A percentile compares a stretch with the other conserved stretches of the same genome.
phyloP scores from a whole-genome alignment of 805 yeast species.

The Yarrowia alimentaria region DNA sequence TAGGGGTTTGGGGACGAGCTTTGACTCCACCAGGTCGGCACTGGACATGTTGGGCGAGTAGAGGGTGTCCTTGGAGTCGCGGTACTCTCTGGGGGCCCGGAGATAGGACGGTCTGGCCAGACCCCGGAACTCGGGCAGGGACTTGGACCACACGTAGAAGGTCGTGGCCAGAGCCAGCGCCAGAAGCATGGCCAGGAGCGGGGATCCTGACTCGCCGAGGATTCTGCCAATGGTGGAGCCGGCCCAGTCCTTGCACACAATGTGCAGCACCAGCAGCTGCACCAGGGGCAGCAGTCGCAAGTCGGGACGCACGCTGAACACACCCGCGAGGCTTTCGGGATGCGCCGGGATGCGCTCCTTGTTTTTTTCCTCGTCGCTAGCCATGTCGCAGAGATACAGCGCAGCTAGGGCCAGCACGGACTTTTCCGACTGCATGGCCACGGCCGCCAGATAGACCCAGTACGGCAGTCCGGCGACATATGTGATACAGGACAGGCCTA shows the following conservation, averaged over 20 bases:
- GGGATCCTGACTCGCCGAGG: slow-evolving; percentile 7
- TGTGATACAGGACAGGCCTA: neutral
- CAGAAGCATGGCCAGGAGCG: slow-evolving; percentile 6
- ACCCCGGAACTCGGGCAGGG: slow-evolving; percentile 9
- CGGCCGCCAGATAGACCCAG: slow-evolving; percentile 11
- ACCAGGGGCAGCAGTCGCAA: neutral
- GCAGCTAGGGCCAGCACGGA: slow-evolving; percentile 9
- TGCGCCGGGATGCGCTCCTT: neutral
- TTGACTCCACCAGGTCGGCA: neutral
- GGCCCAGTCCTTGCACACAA: slow-evolving; percentile 17
- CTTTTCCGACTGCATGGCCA: slow-evolving; percentile 10
- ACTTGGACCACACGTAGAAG: slow-evolving; percentile 9
- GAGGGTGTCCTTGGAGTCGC: slow-evolving; percentile 24
- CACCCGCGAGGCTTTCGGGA: neutral
- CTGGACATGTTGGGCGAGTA: slow-evolving; percentile 21
- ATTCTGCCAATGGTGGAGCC: slow-evolving; percentile 14
- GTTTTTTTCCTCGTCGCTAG: slow-evolving; percentile 11
- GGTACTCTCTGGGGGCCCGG: slow-evolving; percentile 10
- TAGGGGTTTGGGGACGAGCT: neutral
- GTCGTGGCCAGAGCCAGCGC: neutral
- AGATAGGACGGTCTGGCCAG: slow-evolving; percentile 1
- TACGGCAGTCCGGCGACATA: slow-evolving; percentile 2
- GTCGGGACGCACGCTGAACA: no score
- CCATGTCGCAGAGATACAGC: slow-evolving; percentile 14
- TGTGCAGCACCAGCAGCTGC: slow-evolving; percentile 6